phyloP scores from a whole-genome alignment of 2,329 filamentous ascomycete genomes.

The Didymella pinodella region DNA sequence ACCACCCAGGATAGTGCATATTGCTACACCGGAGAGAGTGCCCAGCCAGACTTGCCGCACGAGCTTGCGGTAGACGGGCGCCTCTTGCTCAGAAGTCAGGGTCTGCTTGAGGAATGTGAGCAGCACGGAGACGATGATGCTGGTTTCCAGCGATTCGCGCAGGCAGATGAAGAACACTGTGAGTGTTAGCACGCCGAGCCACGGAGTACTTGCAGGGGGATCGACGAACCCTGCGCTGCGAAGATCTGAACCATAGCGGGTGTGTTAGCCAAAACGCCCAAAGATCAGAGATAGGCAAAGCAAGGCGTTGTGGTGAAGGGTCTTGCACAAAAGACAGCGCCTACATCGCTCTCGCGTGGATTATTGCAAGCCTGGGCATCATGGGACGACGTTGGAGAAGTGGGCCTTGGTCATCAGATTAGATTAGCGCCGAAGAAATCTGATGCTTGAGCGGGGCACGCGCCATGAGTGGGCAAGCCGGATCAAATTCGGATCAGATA shows the following conservation, averaged over 20 bases:
- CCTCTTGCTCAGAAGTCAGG: conserved; percentile 69
- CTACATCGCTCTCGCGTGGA: background rate
- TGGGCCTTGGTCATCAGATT: conserved; percentile 14
- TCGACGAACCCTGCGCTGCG: conserved; percentile 11
- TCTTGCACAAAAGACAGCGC: background rate
- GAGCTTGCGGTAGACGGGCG: conserved; percentile 69
- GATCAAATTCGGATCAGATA: conserved; percentile 9
- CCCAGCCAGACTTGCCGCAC: conserved; percentile 50
- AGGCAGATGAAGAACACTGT: conserved; percentile 86
- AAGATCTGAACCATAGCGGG: conserved; percentile 12
- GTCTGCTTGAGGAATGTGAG: conserved; percentile 84
- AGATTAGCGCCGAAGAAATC: conserved; percentile 10
- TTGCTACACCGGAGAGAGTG: conserved; percentile 62
- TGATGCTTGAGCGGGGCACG: background rate
- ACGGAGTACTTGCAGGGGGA: background rate
- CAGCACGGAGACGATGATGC: conserved; percentile 82
- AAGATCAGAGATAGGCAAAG: background rate
- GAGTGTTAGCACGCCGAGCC: background rate
- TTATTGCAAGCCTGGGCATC: background rate
- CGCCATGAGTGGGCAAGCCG: background rate
- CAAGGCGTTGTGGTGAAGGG: background rate
- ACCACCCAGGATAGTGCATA: conserved; percentile 68
- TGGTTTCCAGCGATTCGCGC: conserved; percentile 80
- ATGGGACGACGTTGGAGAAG: background rate
- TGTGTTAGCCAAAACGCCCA: background rate